These are phyloP conservation scores for Pelargonium nanum DNA, from an alignment of 345 rosid genomes.

Conservation along the genomic window DNA sequence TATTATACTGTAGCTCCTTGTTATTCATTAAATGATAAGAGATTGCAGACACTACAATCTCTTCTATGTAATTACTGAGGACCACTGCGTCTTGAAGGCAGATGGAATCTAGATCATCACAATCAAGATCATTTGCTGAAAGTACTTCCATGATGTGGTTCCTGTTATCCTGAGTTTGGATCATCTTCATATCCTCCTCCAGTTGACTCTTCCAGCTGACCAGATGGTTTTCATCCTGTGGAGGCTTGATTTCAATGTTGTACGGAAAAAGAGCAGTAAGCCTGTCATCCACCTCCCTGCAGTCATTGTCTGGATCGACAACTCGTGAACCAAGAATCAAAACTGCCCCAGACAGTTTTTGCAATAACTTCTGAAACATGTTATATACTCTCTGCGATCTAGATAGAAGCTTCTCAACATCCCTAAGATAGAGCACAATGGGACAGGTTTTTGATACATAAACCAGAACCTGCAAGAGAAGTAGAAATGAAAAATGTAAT, in stretches of 20 bases:
- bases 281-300: constrained; percentile 48
- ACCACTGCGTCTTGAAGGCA: constrained; percentile 56
- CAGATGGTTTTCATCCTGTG: constrained; percentile 63
- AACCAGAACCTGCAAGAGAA: constrained; percentile 49
- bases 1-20: constrained; percentile 64
- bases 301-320: constrained; percentile 35
- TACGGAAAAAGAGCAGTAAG: constrained; percentile 67
- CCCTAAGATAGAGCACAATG: constrained; percentile 71
- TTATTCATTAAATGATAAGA: constrained; percentile 83
- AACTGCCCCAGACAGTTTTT: constrained; percentile 65
- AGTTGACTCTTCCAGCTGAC: constrained; percentile 91
- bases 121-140: constrained; percentile 74
- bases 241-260: constrained; percentile 79
- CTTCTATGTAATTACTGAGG: constrained; percentile 75
- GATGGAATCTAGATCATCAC: constrained; percentile 74
- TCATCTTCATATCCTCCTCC: constrained; percentile 91
- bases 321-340: constrained; percentile 77
- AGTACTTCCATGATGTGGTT: constrained; percentile 89
- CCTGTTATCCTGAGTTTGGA: constrained; percentile 78
- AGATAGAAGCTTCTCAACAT: constrained; percentile 51
- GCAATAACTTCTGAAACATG: constrained; percentile 68
- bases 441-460: constrained; percentile 71
- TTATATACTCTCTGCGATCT: constrained; percentile 59
- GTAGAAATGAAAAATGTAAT: background rate
- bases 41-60: constrained; percentile 81